phyloP scores from a whole-genome alignment of 108 stramenopile species.

The Pseudonitzschia pungens region DNA sequence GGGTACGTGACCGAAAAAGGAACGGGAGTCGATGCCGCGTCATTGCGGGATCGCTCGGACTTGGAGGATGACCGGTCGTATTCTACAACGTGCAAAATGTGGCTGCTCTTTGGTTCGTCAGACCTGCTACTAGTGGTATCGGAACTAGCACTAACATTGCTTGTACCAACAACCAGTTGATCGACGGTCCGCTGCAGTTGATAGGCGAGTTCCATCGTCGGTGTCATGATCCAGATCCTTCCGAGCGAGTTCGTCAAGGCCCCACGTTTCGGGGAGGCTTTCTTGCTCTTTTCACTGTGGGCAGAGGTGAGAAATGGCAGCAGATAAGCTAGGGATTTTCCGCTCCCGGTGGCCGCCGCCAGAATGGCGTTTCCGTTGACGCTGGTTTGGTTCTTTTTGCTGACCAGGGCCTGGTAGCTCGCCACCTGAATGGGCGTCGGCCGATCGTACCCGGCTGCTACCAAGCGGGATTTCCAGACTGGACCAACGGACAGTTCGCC shows the following conservation, averaged over 20 bases:
- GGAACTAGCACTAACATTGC: no score
- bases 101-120: neutral
- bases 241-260: conserved; percentile 19
- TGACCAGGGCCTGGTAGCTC: conserved; percentile 48
- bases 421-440: conserved; percentile 67
- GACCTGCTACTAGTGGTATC: no score
- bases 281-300: neutral
- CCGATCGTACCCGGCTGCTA: conserved; percentile 18
- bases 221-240: conserved; percentile 61
- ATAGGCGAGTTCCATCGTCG: conserved; percentile 63
- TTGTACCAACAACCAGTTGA: conserved; percentile 7
- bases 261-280: neutral
- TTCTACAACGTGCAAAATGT: conserved; percentile 11
- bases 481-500: conserved; percentile 56
- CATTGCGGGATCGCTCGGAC: neutral
- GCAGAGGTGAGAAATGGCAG: conserved; percentile 49
- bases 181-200: conserved; percentile 66
- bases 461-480: conserved; percentile 41
- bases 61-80: neutral
- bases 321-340: conserved; percentile 75
- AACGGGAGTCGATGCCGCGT: neutral
- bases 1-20: conserved; percentile 1
- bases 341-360: conserved; percentile 73
- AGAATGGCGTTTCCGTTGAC: conserved; percentile 49
- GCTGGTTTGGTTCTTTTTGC: conserved; percentile 21